Percentiles rank a stretch among this genome's conserved stretches.
phyloP scores from a whole-genome alignment of 768 basidiomycete species.

The Rhodotorula diobovata region DNA sequence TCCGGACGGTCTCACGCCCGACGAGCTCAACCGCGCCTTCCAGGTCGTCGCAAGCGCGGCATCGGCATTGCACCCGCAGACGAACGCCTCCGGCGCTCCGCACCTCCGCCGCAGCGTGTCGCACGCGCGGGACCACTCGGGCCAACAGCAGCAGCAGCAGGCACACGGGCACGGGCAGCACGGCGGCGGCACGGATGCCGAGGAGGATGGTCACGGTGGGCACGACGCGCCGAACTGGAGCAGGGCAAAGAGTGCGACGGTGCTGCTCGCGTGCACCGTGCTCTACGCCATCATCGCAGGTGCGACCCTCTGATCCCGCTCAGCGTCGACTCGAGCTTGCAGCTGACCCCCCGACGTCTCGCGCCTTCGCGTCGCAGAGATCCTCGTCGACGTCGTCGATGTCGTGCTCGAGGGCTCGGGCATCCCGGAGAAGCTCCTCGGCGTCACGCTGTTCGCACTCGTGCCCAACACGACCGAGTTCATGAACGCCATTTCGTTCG shows the following conservation, averaged over 20 bases:
- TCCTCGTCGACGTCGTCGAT: slow-evolving; percentile 92
- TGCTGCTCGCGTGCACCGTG: slow-evolving; percentile 80
- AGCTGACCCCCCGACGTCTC: background rate
- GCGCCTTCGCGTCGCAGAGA: slow-evolving; percentile 56
- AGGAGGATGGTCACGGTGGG: slow-evolving; percentile 61
- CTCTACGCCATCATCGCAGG: slow-evolving; percentile 94
- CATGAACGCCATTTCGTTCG: slow-evolving; percentile 88
- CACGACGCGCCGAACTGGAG: slow-evolving; percentile 98
- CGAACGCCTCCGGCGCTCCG: slow-evolving; percentile 13
- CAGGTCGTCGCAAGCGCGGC: slow-evolving; percentile 26
- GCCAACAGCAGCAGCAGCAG: too few relatives aligned
- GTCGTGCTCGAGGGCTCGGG: slow-evolving; percentile 82
- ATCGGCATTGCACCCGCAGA: slow-evolving; percentile 46
- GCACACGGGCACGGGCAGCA: slow-evolving; percentile 37
- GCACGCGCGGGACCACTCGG: slow-evolving; percentile 53
- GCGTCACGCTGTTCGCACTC: slow-evolving; percentile 90
- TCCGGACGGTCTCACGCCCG: slow-evolving; percentile 46
- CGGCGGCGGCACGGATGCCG: slow-evolving; percentile 50
- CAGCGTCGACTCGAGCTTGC: too few relatives aligned
- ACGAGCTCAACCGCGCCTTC: slow-evolving; percentile 42
- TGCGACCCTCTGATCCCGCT: slow-evolving; percentile 49
- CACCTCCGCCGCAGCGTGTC: slow-evolving; percentile 54
- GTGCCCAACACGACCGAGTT: slow-evolving; percentile 99
- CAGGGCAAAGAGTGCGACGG: slow-evolving; percentile 77
- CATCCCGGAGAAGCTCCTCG: slow-evolving; percentile 95